Evolutionary conservation across 108 stramenopile species (phyloP), one percentile per base, ranked within the genome.

Genomic region (Heterococcus sp.): DNA sequence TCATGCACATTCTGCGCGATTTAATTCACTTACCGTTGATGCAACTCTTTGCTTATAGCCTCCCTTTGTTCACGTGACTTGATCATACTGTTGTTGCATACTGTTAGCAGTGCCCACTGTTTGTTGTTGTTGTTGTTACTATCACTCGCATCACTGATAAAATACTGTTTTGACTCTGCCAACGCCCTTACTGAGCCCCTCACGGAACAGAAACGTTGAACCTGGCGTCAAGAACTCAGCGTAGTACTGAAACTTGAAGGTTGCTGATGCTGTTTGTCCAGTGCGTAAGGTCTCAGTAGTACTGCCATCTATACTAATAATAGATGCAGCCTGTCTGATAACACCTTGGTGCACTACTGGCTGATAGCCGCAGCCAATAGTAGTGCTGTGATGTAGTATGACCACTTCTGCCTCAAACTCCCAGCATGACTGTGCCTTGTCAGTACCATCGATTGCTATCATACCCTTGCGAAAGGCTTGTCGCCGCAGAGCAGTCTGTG

Each of bases 301-400:
- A 21, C 14, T 58, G 46, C 46, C 46, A 21, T 58, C 46, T 8
- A 58, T 58, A 21, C 46, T 58, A 14, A 21, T 58, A 21, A 58
- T 58, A 14, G 46, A 8, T 58, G 46, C 46, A 58, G 46, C 46
- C 21, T 58, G 46, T 21, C 46, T 58, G 46, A 89, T 80, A 28
- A 86, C 87, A 3, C 89, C 89, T 38, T 74, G 38, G 85, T 90
- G 90, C 32, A 90, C 85, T 37, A 90, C 86, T 4, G 90, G 90
- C 69, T 89, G 85, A 76, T 90, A 90, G 3, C 90, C 90, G 1
- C 32, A 35, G 29, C 58, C 68, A 32, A 90, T 82, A 2, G 90
- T 90, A 2, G 90, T 90, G 39, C 87, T 83, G 87, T 90, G 90
- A 73, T 90, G 90, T 35, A 90, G 64, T 35, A 90, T 85, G 0